Base-by-base conservation (phyloP, 148 eudicot species). In the Fagopyrum tataricum region DNA sequence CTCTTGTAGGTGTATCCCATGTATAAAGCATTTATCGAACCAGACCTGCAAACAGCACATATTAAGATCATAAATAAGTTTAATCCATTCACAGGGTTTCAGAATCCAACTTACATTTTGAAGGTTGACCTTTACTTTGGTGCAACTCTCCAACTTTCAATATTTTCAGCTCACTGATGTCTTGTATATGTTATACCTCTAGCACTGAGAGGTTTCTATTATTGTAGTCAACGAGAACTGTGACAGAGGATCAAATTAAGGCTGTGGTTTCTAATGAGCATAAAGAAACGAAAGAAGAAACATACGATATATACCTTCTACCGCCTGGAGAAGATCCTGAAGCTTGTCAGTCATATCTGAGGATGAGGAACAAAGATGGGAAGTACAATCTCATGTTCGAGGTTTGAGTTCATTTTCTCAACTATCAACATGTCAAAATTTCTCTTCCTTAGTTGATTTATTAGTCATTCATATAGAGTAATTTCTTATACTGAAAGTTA, bases 321-420 rank as follows among this genome's bases (percentile, higher is more conserved):
- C 98, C 98, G 11, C 98, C 98, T 5, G 96, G 97, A 74, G 93
- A 94, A 84, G 98, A 94, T 82, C 97, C 98, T 72, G 96, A 94
- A 86, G 96, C 89, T 46, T 94, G 98, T 77, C 98, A 94, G 78
- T 94, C 98, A 26, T 89, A 94, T 83, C 84, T 94, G 74, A 89
- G 98, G 83, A 91, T 94, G 98, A 88, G 98, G 85, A 94, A 94
- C 81, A 85, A 87, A 81, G 97, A 89, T 85, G 98, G 98, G 20
- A 91, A 94, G 64, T 94, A 94, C 84, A 94, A 84, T 81, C 97
- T 94, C 47, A 94, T 94, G 98, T 94, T 91, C 72, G 97, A 94
- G 97, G 98, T 94, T 73, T 72, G 80, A 44, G 48, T 41, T 44
- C 58, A 42, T 53, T 77, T 67, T 44, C 69, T 31, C 43, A 15